Evolutionary conservation across 805 yeast genomes (phyloP).

Genomic region (Saccharomycopsis malanga): DNA sequence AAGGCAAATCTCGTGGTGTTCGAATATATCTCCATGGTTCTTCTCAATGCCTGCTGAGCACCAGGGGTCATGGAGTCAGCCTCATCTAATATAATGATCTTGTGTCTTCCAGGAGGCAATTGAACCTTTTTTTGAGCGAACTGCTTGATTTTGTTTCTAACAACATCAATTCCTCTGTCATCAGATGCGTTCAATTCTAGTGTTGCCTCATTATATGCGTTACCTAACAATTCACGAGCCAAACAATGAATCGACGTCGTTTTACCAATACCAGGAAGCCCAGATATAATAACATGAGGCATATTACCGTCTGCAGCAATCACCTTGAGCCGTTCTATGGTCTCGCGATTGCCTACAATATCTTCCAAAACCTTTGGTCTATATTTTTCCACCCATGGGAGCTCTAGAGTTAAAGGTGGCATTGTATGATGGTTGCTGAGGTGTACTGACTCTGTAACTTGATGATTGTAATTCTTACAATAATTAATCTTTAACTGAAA

Average conservation of each 20-base stretch:
- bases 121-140: conserved; percentile 92
- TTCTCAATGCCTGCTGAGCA: conserved; percentile 88
- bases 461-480: too few species aligned
- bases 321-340: conserved; percentile 72
- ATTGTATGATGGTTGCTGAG: too few species aligned
- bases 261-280: conserved; percentile 95
- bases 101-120: conserved; percentile 84
- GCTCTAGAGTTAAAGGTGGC: conserved; percentile 24
- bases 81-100: conserved; percentile 88
- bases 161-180: conserved; percentile 96
- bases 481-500: too few species aligned
- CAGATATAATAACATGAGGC: conserved; percentile 95
- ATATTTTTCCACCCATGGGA: conserved; percentile 87
- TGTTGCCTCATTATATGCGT: conserved; percentile 69
- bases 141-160: conserved; percentile 85
- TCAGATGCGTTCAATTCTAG: conserved; percentile 93
- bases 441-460: too few species aligned
- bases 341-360: conserved; percentile 89
- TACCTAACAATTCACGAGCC: conserved; percentile 76
- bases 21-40: conserved; percentile 95
- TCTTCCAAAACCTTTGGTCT: conserved; percentile 75
- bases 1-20: conserved; percentile 96
- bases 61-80: conserved; percentile 97
- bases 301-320: conserved; percentile 91
- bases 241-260: conserved; percentile 90